Conservation (phyloP, 225 moss, liverwort and hornwort genomes). For the Thuidium tamariscinum region DNA sequence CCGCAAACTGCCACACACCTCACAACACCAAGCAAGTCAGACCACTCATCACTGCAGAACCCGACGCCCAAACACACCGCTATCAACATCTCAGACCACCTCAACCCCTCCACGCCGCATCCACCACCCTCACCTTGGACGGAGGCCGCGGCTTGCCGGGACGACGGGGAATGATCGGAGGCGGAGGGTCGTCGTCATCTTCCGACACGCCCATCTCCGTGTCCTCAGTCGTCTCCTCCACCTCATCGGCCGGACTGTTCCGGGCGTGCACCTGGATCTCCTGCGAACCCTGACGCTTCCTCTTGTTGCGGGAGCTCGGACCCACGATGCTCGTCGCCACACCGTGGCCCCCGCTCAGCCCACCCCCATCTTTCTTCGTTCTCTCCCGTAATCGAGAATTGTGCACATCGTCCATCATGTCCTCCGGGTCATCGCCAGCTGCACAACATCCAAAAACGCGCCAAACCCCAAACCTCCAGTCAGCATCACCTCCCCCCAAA, state of each 20-base stretch:
- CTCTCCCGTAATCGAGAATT: conserved; percentile 77
- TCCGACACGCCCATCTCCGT: conserved; percentile 77
- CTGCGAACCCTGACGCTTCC: conserved; percentile 80
- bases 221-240: conserved; percentile 85
- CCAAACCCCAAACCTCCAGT: not conserved
- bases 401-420: conserved; percentile 73
- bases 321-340: conserved; percentile 27
- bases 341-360: conserved; percentile 15
- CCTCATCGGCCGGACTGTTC: conserved; percentile 52
- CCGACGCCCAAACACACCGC: not conserved
- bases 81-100: not conserved
- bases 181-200: conserved; percentile 85
- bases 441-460: conserved; percentile 3
- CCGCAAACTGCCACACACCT: conserved; percentile 50
- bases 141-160: conserved; percentile 57
- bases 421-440: conserved; percentile 86
- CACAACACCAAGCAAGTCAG: not conserved
- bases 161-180: conserved; percentile 72
- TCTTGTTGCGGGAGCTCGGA: conserved; percentile 60
- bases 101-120: not conserved
- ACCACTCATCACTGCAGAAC: not conserved
- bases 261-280: conserved; percentile 59
- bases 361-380: conserved; percentile 56
- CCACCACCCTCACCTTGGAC: conserved; percentile 52
- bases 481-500: not conserved